Evolutionary conservation across 805 yeast genomes (phyloP), one percentile per base, ranked within the genome.

Genomic region (Saccharomycopsis fodiens): DNA sequence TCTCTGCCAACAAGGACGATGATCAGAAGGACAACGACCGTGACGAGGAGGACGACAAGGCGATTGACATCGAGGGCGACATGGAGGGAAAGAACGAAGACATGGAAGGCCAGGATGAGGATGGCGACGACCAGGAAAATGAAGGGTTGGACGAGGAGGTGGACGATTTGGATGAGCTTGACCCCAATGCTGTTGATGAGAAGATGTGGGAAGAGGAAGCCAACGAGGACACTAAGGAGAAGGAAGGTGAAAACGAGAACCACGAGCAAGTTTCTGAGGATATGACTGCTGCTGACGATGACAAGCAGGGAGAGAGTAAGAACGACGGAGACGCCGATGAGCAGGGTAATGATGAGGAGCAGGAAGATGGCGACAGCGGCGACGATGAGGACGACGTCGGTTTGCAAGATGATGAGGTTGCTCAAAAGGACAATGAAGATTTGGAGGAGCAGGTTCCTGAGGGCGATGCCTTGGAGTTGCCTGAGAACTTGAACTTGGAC

Each of bases 191-290:
- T 2, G 78, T 91, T 41, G 97, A 91, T 60, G 97, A 91, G 54
- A 91, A 87, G 65, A 87, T 87, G 96, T 91, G 97, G 96, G 93
- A 91, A 57, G 97, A 89, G 57, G 88, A 91, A 59, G 85, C 82
- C 10, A 73, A 79, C 46, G 87, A 81, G 13, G 76, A 76, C 52
- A 72, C 76, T 17, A 85, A 86, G 57, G 96, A 88, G 57, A 88
- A 88, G 59, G 85, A 87, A 36, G 72, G 89, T 6, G 95, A 88
- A 22, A 68, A 74, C 47, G 64, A 78, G 2, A 78, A 80, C 47
- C 64, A 77, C 32, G 77, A 73, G 41, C 76, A 77, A 22, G 77
- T 78, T 31, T 63, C 70, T 46, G 65, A 72, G 64, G 77, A 72
- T 46, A 65, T 69, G 19, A 75, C 76, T 6, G 73, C 64, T 22